Conservation (phyloP, 2,329 filamentous ascomycete species). For the Penicillium sp. region DNA sequence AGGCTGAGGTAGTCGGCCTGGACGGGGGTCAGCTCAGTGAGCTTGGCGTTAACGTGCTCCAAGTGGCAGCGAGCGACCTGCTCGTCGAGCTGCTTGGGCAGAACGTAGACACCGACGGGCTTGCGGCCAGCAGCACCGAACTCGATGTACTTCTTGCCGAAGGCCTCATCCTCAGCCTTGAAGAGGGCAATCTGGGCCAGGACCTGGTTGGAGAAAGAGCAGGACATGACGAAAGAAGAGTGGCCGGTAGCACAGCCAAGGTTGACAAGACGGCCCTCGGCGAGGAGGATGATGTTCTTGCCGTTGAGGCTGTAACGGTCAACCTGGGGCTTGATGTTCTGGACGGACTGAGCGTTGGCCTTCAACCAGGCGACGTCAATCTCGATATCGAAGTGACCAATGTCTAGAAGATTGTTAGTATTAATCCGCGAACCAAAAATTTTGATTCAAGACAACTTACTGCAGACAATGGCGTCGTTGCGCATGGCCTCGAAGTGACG, state of each 20-base stretch:
- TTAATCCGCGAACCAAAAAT: too few relatives aligned
- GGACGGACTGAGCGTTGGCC: constrained; percentile 86
- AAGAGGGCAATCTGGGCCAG: constrained; percentile 97
- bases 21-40: constrained; percentile 76
- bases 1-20: constrained; percentile 96
- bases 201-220: constrained; percentile 99
- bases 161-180: constrained; percentile 86
- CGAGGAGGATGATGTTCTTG: constrained; percentile 96
- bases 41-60: constrained; percentile 88
- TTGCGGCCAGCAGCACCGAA: constrained; percentile 92
- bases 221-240: constrained; percentile 99
- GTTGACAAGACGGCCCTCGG: constrained; percentile 98
- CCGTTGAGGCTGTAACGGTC: constrained; percentile 97
- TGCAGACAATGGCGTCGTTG: constrained; percentile 99
- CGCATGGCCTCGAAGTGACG: constrained; percentile 91
- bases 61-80: constrained; percentile 95
- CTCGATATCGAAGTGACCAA: constrained; percentile 99
- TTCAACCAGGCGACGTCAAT: constrained; percentile 99
- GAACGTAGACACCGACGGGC: constrained; percentile 86
- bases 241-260: constrained; percentile 97
- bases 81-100: constrained; percentile 99
- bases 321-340: constrained; percentile 99
- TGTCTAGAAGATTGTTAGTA: constrained; percentile 51
- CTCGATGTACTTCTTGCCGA: constrained; percentile 91
- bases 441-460: not conserved